A percentile compares a stretch with the other conserved stretches of the same genome.
Conservation (phyloP, 768 basidiomycete genomes). For the Tylopilus subfusipes region DNA sequence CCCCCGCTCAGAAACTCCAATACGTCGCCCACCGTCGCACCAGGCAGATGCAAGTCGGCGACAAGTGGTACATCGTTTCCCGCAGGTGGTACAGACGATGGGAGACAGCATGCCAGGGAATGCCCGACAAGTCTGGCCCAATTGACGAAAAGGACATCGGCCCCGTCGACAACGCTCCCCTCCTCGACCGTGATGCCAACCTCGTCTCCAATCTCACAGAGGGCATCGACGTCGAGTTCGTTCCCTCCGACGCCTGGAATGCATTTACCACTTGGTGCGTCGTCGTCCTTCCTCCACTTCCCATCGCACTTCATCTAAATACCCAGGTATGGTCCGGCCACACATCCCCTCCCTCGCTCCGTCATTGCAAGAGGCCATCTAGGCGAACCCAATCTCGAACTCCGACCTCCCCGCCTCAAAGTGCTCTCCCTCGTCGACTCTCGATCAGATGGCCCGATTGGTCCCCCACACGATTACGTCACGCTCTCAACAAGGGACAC, state of each 20-base stretch:
- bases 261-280: constrained; percentile 58
- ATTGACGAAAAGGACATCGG: constrained; percentile 62
- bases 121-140: constrained; percentile 63
- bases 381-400: constrained; percentile 58
- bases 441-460: constrained; percentile 26
- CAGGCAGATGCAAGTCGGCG: constrained; percentile 54
- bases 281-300: background rate
- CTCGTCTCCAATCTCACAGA: constrained; percentile 48
- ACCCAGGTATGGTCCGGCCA: constrained; percentile 72
- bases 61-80: constrained; percentile 78
- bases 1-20: constrained; percentile 46
- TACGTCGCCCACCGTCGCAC: constrained; percentile 47
- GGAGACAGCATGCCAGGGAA: constrained; percentile 66
- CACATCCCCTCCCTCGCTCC: constrained; percentile 55
- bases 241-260: constrained; percentile 72
- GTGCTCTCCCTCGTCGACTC: constrained; percentile 44
- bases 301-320: background rate
- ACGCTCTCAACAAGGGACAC: constrained; percentile 52
- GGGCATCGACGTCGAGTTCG: constrained; percentile 67
- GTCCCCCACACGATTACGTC: constrained; percentile 34
- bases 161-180: constrained; percentile 68
- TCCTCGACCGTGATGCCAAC: constrained; percentile 54
- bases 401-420: constrained; percentile 64
- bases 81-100: constrained; percentile 73
- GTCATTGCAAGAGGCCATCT: constrained; percentile 59